These are phyloP conservation scores for Zymoseptoria passerinii DNA, from an alignment of 2,329 filamentous ascomycete genomes.

Conservation along the genomic window DNA sequence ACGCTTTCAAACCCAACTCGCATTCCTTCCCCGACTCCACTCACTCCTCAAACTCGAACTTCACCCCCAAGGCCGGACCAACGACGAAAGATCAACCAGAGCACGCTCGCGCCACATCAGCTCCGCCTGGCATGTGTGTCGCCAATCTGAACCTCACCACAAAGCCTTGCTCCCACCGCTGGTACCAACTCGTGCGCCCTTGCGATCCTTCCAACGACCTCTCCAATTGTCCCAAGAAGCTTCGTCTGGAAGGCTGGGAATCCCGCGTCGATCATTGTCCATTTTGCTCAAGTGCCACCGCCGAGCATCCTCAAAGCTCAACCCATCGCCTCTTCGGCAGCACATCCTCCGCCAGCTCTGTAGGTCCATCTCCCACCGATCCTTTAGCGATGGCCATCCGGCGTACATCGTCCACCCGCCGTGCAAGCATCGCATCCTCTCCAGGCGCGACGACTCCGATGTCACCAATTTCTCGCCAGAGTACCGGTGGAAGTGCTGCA, in stretches of 20 bases:
- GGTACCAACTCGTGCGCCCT: constrained; percentile 41
- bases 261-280: constrained; percentile 41
- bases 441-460: not conserved
- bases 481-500: constrained; percentile 10
- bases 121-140: constrained; percentile 37
- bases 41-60: not conserved
- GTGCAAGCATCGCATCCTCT: not conserved
- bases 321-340: constrained; percentile 43
- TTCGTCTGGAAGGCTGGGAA: constrained; percentile 44
- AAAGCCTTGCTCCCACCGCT: constrained; percentile 41
- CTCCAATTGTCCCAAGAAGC: constrained; percentile 38
- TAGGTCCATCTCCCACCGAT: constrained; percentile 18
- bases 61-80: not conserved
- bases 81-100: constrained; percentile 24
- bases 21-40: not conserved
- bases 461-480: constrained; percentile 1
- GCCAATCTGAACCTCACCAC: constrained; percentile 43
- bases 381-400: constrained; percentile 12
- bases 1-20: not conserved
- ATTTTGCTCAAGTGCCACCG: constrained; percentile 32
- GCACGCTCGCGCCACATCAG: not conserved
- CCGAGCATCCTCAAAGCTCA: constrained; percentile 31
- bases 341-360: constrained; percentile 32
- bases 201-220: constrained; percentile 39
- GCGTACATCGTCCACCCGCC: not conserved